Evolutionary conservation across 306 rosid genomes (phyloP).

Genomic region (Casuarina cunninghamiana): DNA sequence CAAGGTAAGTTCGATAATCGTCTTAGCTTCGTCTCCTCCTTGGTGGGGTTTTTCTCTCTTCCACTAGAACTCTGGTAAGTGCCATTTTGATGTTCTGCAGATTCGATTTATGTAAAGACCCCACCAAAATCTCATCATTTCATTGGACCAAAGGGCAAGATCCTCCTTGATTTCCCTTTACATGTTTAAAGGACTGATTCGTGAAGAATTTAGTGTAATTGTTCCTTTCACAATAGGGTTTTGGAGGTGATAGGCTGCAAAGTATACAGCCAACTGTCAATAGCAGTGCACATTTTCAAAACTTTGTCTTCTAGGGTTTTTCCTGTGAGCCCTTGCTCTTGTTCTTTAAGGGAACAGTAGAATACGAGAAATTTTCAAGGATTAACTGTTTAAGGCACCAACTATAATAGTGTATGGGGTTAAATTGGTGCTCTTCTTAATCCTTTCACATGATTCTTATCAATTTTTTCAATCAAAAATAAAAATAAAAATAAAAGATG

Average conservation of each 20-base stretch:
- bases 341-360: neutral
- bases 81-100: neutral
- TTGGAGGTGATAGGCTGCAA: neutral
- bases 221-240: neutral
- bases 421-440: neutral
- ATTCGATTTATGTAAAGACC: neutral
- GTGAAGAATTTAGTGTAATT: neutral
- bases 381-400: neutral
- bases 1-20: slow-evolving; percentile 47
- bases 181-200: neutral
- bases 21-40: neutral
- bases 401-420: neutral
- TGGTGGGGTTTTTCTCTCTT: neutral
- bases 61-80: neutral
- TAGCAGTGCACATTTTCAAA: neutral
- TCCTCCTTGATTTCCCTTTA: neutral
- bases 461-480: neutral
- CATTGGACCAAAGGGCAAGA: neutral
- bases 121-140: neutral
- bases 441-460: neutral
- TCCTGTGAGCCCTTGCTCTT: neutral
- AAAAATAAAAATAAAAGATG: too few species aligned
- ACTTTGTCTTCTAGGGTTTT: neutral
- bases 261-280: neutral
- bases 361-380: neutral